These are phyloP conservation scores for Vigna unguiculata DNA, from an alignment of 306 rosid species.

Conservation along the genomic window DNA sequence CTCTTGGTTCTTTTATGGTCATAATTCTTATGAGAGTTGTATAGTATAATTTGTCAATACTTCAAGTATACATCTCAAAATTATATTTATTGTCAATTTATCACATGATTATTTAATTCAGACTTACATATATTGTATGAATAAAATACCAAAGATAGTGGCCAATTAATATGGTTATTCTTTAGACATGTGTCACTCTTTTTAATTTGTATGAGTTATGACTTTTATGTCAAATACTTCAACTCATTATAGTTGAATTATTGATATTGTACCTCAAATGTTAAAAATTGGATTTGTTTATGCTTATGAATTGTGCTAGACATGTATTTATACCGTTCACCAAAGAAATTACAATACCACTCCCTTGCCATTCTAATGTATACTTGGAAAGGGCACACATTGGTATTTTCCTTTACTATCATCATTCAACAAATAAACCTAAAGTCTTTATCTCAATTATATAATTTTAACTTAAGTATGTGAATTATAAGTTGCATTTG, in stretches of 20 bases:
- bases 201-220: constrained; percentile 6
- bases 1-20: constrained; percentile 97
- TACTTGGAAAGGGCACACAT: constrained; percentile 27
- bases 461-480: constrained; percentile 7
- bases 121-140: too few species aligned
- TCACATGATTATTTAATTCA: constrained; percentile 40
- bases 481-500: constrained; percentile 7
- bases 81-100: constrained; percentile 30
- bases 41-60: constrained; percentile 91
- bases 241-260: constrained; percentile 19
- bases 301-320: constrained; percentile 18
- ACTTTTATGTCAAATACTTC: constrained; percentile 22
- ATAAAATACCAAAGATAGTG: not conserved
- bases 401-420: constrained; percentile 1
- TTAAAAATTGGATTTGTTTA: constrained; percentile 32
- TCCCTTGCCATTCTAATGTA: constrained; percentile 2
- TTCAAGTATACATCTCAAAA: constrained; percentile 71
- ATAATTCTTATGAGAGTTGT: constrained; percentile 94
- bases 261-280: not conserved
- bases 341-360: not conserved
- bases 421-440: constrained; percentile 11
- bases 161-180: constrained; percentile 28
- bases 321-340: constrained; percentile 18
- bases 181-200: constrained; percentile 27
- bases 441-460: constrained; percentile 13